Evolutionary conservation across 2,329 filamentous ascomycete species (phyloP).

Genomic region (Aspergillus fumigatus): DNA sequence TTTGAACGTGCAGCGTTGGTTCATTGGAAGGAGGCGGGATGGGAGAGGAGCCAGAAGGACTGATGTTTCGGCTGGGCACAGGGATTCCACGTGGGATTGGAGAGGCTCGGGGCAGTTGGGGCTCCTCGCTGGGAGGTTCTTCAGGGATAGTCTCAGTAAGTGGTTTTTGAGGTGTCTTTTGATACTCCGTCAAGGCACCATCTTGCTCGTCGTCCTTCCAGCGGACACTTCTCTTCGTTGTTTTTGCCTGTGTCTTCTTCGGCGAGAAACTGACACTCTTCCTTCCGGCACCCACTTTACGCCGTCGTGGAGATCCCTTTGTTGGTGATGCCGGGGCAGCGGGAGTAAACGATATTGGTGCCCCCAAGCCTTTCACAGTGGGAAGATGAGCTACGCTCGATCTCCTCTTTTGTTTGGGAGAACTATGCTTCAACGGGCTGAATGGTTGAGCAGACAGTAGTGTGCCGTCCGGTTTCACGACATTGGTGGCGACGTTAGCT

Average conservation of each 20-base stretch:
- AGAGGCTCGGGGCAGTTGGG: slow-evolving; percentile 49
- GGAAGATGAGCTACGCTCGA: slow-evolving; percentile 36
- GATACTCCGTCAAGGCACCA: slow-evolving; percentile 81
- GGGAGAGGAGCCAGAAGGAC: slow-evolving; percentile 50
- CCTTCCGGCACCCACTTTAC: slow-evolving; percentile 57
- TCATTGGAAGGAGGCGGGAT: slow-evolving; percentile 51
- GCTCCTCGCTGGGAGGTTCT: slow-evolving; percentile 51
- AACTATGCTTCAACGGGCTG: slow-evolving; percentile 63
- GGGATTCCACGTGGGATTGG: slow-evolving; percentile 43
- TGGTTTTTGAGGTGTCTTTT: slow-evolving; percentile 76
- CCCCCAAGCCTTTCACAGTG: slow-evolving; percentile 21
- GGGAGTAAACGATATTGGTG: slow-evolving; percentile 28
- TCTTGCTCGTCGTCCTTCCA: slow-evolving; percentile 92
- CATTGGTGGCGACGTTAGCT: slow-evolving; percentile 68
- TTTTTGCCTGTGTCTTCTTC: slow-evolving; percentile 58
- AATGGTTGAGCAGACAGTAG: slow-evolving; percentile 54
- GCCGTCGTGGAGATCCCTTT: slow-evolving; percentile 74
- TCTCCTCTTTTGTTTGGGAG: slow-evolving; percentile 67
- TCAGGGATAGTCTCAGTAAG: slow-evolving; percentile 51
- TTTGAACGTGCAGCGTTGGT: slow-evolving; percentile 57
- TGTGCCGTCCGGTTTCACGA: slow-evolving; percentile 84
- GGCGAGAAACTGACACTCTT: slow-evolving; percentile 81
- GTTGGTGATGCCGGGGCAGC: slow-evolving; percentile 55
- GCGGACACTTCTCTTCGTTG: slow-evolving; percentile 73
- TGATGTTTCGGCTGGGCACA: slow-evolving; percentile 32